phyloP scores from a whole-genome alignment of 2,329 filamentous ascomycete genomes.

The Epichloe baconii region DNA sequence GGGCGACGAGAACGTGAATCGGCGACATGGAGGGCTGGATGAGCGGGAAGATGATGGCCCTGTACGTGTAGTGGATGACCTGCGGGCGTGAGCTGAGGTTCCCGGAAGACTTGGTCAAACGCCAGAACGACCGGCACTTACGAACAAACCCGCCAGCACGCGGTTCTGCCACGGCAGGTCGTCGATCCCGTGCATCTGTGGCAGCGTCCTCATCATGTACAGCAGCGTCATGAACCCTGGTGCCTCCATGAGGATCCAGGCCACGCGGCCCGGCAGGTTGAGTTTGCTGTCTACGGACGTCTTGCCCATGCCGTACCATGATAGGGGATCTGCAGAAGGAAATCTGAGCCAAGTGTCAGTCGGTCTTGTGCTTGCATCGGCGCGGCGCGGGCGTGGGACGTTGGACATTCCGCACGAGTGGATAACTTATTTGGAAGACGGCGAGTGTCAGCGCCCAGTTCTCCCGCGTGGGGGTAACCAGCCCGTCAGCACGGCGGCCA shows the following conservation, averaged over 20 bases:
- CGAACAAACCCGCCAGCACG: slow-evolving; percentile 57
- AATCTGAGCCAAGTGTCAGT: slow-evolving; percentile 34
- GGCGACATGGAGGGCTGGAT: slow-evolving; percentile 88
- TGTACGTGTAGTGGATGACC: slow-evolving; percentile 81
- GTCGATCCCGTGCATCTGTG: slow-evolving; percentile 40
- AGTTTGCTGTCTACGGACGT: slow-evolving; percentile 61
- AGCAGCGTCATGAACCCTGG: slow-evolving; percentile 64
- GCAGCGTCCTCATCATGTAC: slow-evolving; percentile 64
- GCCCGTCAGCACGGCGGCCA: slow-evolving; percentile 35
- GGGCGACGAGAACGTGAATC: slow-evolving; percentile 58
- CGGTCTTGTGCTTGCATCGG: background rate
- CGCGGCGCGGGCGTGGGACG: no score
- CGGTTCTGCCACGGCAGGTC: slow-evolving; percentile 66
- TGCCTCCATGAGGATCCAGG: slow-evolving; percentile 81
- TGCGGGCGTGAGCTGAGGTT: slow-evolving; percentile 16
- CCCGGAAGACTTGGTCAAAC: background rate
- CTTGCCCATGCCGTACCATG: slow-evolving; percentile 87
- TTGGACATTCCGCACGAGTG: slow-evolving; percentile 26
- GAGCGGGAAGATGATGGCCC: slow-evolving; percentile 70
- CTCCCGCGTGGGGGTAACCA: slow-evolving; percentile 45
- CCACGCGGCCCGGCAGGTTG: slow-evolving; percentile 81
- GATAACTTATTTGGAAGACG: slow-evolving; percentile 39
- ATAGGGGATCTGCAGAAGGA: slow-evolving; percentile 61
- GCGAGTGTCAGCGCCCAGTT: slow-evolving; percentile 42
- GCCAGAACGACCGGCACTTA: slow-evolving; percentile 18